These are phyloP conservation scores for Physcia stellaris DNA, from an alignment of 495 filamentous ascomycete species.

Conservation along the genomic window DNA sequence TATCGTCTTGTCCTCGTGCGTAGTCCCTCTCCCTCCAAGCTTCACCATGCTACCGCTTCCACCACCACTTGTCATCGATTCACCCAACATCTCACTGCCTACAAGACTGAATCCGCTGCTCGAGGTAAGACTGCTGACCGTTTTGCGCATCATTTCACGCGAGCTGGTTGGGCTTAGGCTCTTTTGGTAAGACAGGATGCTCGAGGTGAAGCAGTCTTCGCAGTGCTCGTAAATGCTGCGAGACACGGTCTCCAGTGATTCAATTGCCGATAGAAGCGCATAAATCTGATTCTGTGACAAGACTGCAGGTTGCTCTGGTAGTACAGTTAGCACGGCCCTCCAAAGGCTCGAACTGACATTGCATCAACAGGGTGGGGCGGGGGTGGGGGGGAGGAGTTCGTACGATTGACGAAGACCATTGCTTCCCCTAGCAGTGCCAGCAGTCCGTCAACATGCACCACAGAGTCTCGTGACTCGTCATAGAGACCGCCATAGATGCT, in stretches of 20 bases:
- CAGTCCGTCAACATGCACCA: conserved; percentile 74
- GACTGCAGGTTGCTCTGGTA: conserved; percentile 28
- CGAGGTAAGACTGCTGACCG: conserved; percentile 41
- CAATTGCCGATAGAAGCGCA: conserved; percentile 61
- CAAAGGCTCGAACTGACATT: not conserved
- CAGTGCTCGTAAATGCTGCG: conserved; percentile 53
- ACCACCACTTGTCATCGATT: conserved; percentile 39
- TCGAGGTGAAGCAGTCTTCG: conserved; percentile 51
- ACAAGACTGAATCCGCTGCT: conserved; percentile 52
- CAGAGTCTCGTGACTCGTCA: conserved; percentile 60
- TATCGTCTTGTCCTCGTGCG: not conserved
- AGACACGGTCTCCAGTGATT: conserved; percentile 69
- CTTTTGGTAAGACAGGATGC: conserved; percentile 32
- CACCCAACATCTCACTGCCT: conserved; percentile 56
- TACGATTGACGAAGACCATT: conserved; percentile 55
- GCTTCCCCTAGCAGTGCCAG: conserved; percentile 76
- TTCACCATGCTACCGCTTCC: conserved; percentile 43
- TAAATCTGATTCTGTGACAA: conserved; percentile 55
- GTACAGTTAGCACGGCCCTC: conserved; percentile 1
- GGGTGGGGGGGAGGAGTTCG: conserved; percentile 14
- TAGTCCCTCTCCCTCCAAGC: conserved; percentile 24
- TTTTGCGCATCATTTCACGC: conserved; percentile 52
- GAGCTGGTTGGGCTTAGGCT: conserved; percentile 40
- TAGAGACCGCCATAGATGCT: conserved; percentile 81
- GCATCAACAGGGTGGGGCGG: not conserved